phyloP scores from a whole-genome alignment of 345 rosid species.

The Carallia pectinifolia region DNA sequence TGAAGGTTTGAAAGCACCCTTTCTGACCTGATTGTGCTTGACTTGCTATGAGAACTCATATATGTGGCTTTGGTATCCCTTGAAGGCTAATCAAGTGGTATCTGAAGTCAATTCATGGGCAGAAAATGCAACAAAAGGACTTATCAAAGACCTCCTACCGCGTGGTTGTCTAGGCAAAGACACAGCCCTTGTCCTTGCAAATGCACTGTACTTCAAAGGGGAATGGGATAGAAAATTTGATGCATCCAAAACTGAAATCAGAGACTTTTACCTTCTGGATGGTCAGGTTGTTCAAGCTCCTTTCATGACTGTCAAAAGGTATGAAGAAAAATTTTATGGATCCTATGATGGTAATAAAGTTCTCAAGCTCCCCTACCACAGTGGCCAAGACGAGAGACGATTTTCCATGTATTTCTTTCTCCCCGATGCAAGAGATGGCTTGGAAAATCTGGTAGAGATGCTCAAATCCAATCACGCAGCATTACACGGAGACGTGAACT shows the following conservation, averaged over 20 bases:
- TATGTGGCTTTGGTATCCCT: background rate
- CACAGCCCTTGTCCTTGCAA: conserved; percentile 29
- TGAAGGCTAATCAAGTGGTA: conserved; percentile 23
- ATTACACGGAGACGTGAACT: conserved; percentile 9
- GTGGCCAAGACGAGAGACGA: conserved; percentile 16
- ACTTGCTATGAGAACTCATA: background rate
- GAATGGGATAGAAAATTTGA: conserved; percentile 28
- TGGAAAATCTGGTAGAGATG: conserved; percentile 14
- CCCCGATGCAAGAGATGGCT: conserved; percentile 20
- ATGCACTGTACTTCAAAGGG: conserved; percentile 45
- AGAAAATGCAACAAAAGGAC: conserved; percentile 25
- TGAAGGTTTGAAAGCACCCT: background rate
- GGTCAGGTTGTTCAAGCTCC: conserved; percentile 25
- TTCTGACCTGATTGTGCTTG: no score
- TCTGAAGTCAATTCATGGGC: conserved; percentile 30
- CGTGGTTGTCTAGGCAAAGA: background rate
- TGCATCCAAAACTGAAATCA: conserved; percentile 16
- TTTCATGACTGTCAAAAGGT: conserved; percentile 26
- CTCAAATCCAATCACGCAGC: conserved; percentile 17
- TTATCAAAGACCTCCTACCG: conserved; percentile 31
- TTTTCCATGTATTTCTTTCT: conserved; percentile 35
- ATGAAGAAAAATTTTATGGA: conserved; percentile 9
- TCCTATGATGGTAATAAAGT: conserved; percentile 23
- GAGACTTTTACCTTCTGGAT: conserved; percentile 22
- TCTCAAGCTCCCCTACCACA: conserved; percentile 28